Percentiles rank a stretch among this genome's conserved stretches.
Conservation (phyloP, 1,284 basidiomycete genomes). For the Naganishia sp. region DNA sequence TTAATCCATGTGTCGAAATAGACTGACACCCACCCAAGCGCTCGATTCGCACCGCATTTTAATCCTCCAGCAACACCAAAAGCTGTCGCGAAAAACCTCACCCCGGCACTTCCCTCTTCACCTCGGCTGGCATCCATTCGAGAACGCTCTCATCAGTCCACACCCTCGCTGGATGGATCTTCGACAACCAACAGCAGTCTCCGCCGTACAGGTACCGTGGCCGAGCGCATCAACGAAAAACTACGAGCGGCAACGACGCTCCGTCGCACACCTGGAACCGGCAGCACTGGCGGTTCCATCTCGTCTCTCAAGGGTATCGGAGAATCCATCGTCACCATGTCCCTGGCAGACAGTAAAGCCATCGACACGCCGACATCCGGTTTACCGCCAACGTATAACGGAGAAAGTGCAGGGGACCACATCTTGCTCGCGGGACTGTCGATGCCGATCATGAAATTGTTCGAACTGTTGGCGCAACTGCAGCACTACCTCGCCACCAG, state of each 20-base stretch:
- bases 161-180: neutral
- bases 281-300: slow-evolving; percentile 8
- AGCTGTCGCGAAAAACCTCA: slow-evolving; percentile 61
- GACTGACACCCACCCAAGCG: slow-evolving; percentile 55
- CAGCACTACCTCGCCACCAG: slow-evolving; percentile 48
- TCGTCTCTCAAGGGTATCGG: slow-evolving; percentile 37
- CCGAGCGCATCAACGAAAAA: slow-evolving; percentile 53
- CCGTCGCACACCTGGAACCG: neutral
- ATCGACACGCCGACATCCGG: slow-evolving; percentile 33
- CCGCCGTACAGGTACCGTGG: slow-evolving; percentile 47
- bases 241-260: slow-evolving; percentile 37
- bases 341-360: slow-evolving; percentile 33
- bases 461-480: slow-evolving; percentile 64
- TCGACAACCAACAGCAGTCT: neutral
- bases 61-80: slow-evolving; percentile 52
- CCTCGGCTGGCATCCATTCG: slow-evolving; percentile 21
- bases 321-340: slow-evolving; percentile 41
- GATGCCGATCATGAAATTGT: slow-evolving; percentile 65
- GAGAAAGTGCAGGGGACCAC: slow-evolving; percentile 49
- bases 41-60: slow-evolving; percentile 72
- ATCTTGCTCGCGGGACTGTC: slow-evolving; percentile 70
- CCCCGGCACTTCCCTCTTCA: slow-evolving; percentile 24
- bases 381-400: slow-evolving; percentile 29
- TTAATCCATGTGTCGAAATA: neutral
- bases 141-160: slow-evolving; percentile 37